phyloP scores from a whole-genome alignment of 2,329 filamentous ascomycete species.

The Leptosphaerulina australis region DNA sequence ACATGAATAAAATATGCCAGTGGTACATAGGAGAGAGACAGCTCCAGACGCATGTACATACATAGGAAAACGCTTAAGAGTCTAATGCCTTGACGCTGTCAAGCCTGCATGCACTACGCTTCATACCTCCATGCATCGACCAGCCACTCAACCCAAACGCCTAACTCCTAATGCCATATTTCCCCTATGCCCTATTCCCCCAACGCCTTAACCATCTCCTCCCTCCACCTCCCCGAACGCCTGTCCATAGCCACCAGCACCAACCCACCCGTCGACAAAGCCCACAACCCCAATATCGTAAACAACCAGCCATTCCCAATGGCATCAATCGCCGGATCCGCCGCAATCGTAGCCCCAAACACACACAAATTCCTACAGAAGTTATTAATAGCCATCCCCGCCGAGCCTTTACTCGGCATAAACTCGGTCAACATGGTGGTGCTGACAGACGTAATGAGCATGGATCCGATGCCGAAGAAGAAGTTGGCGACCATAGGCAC shows the following conservation, averaged over 20 bases:
- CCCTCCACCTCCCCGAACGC: slow-evolving; percentile 69
- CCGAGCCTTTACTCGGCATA: slow-evolving; percentile 45
- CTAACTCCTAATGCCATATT: slow-evolving; percentile 2
- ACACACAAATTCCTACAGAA: slow-evolving; percentile 48
- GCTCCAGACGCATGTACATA: slow-evolving; percentile 3
- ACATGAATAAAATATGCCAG: slow-evolving; percentile 3
- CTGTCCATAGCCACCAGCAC: slow-evolving; percentile 66
- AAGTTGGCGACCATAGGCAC: slow-evolving; percentile 48
- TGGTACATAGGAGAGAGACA: slow-evolving; percentile 2
- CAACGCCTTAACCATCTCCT: slow-evolving; percentile 60
- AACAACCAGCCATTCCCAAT: slow-evolving; percentile 50
- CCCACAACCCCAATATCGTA: slow-evolving; percentile 52
- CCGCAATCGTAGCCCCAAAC: slow-evolving; percentile 43
- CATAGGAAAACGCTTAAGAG: slow-evolving; percentile 2
- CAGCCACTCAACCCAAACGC: slow-evolving; percentile 1
- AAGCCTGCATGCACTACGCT: slow-evolving; percentile 3
- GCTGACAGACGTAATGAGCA: slow-evolving; percentile 47
- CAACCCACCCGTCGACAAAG: slow-evolving; percentile 51
- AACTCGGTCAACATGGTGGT: slow-evolving; percentile 51
- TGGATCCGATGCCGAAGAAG: slow-evolving; percentile 49
- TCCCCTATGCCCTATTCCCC: slow-evolving; percentile 11
- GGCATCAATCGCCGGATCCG: slow-evolving; percentile 40
- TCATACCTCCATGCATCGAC: slow-evolving; percentile 3
- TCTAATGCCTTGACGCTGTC: slow-evolving; percentile 3
- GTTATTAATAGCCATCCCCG: slow-evolving; percentile 49